Percentiles rank a stretch among this genome's conserved stretches.
These are phyloP conservation scores for Cryptomeria japonica DNA, from an alignment of 75 land plant species.

Conservation along the genomic window DNA sequence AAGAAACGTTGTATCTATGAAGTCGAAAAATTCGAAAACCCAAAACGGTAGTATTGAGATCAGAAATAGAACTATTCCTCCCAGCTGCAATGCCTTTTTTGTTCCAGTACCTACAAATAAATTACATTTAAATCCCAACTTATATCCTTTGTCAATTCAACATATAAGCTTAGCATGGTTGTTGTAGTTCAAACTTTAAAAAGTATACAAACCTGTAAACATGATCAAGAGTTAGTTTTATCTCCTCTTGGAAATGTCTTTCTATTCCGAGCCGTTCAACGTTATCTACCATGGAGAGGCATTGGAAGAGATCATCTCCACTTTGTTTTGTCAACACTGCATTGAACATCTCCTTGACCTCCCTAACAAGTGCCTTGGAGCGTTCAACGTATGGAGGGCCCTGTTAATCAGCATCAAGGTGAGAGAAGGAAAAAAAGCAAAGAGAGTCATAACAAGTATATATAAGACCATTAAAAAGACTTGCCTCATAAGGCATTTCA, in stretches of 20 bases:
- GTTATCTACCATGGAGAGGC: constrained; percentile 76
- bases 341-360: too few species aligned
- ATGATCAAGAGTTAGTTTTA: constrained; percentile 55
- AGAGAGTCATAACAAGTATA: too few species aligned
- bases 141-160: too few species aligned
- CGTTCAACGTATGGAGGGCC: too few species aligned
- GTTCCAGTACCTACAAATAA: background rate
- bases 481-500: too few species aligned
- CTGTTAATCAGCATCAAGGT: too few species aligned
- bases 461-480: too few species aligned
- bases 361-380: too few species aligned
- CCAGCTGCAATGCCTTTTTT: background rate
- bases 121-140: background rate
- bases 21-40: constrained; percentile 58
- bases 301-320: constrained; percentile 51
- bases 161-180: background rate
- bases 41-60: constrained; percentile 43
- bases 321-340: background rate
- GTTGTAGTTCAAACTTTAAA: too few species aligned
- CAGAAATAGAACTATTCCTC: background rate
- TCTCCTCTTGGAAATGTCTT: constrained; percentile 62
- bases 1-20: constrained; percentile 46
- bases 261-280: constrained; percentile 85
- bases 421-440: too few species aligned
- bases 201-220: constrained; percentile 45